A percentile compares a stretch with the other conserved stretches of the same genome.
Conservation (phyloP, 352 stramenopile species). For the Elongisporangium anandrum region DNA sequence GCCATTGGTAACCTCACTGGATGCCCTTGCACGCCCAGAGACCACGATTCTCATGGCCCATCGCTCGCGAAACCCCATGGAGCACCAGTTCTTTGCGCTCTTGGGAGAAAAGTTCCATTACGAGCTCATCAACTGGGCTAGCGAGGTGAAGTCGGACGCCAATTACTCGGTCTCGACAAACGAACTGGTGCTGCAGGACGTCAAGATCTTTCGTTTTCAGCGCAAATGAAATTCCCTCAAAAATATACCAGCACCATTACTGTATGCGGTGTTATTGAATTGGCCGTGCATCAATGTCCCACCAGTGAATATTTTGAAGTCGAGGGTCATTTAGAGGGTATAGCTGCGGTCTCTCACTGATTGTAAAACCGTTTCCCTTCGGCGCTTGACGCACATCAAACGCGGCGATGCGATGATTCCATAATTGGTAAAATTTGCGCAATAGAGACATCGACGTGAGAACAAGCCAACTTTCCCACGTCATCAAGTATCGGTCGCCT, state of each 20-base stretch:
- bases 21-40: conserved; percentile 23
- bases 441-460: conserved; percentile 2
- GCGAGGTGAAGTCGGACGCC: conserved; percentile 5
- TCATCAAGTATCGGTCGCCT: conserved; percentile 6
- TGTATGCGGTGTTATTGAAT: neutral
- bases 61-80: conserved; percentile 72
- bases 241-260: neutral
- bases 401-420: conserved; percentile 11
- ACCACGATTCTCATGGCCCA: conserved; percentile 75
- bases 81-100: conserved; percentile 77
- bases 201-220: conserved; percentile 19
- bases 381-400: conserved; percentile 3
- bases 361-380: neutral
- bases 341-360: conserved; percentile 6
- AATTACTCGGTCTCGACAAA: neutral
- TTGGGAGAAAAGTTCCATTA: conserved; percentile 37
- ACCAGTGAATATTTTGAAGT: neutral
- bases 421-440: conserved; percentile 5
- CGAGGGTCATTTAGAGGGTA: conserved; percentile 5
- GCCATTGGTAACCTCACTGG: conserved; percentile 57
- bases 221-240: neutral
- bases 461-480: conserved; percentile 8
- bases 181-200: conserved; percentile 44
- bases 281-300: neutral
- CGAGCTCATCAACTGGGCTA: conserved; percentile 45